Evolutionary conservation across 2,329 filamentous ascomycete species (phyloP).

Genomic region (Stagonosporopsis vannaccii): DNA sequence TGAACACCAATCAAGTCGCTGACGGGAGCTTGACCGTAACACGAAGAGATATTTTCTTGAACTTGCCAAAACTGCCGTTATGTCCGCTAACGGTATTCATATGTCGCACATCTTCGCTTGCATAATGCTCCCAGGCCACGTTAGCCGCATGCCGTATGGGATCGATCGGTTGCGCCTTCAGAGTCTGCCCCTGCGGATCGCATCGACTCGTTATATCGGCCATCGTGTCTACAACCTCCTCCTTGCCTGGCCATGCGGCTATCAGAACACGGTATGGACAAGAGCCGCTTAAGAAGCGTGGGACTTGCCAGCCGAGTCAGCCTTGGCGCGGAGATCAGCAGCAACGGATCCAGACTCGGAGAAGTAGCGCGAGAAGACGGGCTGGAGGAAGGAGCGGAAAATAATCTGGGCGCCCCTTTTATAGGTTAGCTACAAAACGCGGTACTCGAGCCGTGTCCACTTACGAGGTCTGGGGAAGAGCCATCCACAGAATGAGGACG

Average conservation of each 20-base stretch:
- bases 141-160: conserved; percentile 37
- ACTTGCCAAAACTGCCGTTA: conserved; percentile 28
- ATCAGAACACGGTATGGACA: conserved; percentile 35
- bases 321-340: conserved; percentile 87
- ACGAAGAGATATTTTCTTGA: conserved; percentile 34
- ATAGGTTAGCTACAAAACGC: conserved; percentile 15
- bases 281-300: conserved; percentile 26
- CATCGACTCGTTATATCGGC: conserved; percentile 2
- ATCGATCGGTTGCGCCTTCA: conserved; percentile 20
- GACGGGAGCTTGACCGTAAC: conserved; percentile 34
- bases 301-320: conserved; percentile 68
- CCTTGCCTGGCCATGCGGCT: conserved; percentile 37
- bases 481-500: conserved; percentile 94
- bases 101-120: conserved; percentile 31
- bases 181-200: conserved; percentile 8
- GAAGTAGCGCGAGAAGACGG: conserved; percentile 94
- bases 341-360: conserved; percentile 72
- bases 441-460: conserved; percentile 42
- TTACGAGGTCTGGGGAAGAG: conserved; percentile 92
- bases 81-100: conserved; percentile 27
- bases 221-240: not conserved
- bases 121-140: conserved; percentile 36
- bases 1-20: conserved; percentile 22
- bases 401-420: conserved; percentile 89
- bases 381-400: conserved; percentile 95